Conservation (phyloP, 2,329 filamentous ascomycete genomes). For the Stachybotrys elegans region DNA sequence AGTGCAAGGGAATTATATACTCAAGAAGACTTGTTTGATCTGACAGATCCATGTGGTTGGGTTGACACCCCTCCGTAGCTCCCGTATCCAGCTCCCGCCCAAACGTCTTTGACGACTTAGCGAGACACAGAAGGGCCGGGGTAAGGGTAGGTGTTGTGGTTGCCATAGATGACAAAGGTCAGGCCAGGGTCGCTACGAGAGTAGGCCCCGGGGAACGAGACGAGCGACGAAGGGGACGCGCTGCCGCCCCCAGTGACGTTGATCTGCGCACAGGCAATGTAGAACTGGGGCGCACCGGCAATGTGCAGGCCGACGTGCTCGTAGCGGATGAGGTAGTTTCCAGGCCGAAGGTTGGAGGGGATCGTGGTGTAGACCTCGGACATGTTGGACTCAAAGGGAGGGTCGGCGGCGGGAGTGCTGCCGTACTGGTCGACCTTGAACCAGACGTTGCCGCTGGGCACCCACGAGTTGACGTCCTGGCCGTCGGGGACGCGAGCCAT, state of each 20-base stretch:
- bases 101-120: too few species aligned
- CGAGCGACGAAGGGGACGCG: slow-evolving; percentile 25
- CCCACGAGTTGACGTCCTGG: slow-evolving; percentile 24
- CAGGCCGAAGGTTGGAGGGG: slow-evolving; percentile 30
- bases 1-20: too few species aligned
- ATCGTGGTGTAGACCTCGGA: slow-evolving; percentile 23
- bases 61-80: too few species aligned
- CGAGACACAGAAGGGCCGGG: slow-evolving; percentile 7
- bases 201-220: slow-evolving; percentile 33
- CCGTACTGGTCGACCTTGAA: slow-evolving; percentile 31
- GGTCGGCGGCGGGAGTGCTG: slow-evolving; percentile 1
- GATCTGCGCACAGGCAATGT: slow-evolving; percentile 19
- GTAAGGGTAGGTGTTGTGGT: slow-evolving; percentile 15
- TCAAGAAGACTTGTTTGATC: too few species aligned
- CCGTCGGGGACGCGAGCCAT: slow-evolving; percentile 30
- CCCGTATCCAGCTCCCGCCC: too few species aligned
- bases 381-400: slow-evolving; percentile 2
- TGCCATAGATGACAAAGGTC: slow-evolving; percentile 26
- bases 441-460: slow-evolving; percentile 27
- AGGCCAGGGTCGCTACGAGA: slow-evolving; percentile 29
- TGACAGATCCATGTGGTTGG: too few species aligned
- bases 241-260: slow-evolving; percentile 17
- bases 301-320: slow-evolving; percentile 38
- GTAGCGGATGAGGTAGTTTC: slow-evolving; percentile 36
- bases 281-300: slow-evolving; percentile 22